These are phyloP conservation scores for Colletotrichum sp. DNA, from an alignment of 2,329 filamentous ascomycete genomes.

Conservation along the genomic window DNA sequence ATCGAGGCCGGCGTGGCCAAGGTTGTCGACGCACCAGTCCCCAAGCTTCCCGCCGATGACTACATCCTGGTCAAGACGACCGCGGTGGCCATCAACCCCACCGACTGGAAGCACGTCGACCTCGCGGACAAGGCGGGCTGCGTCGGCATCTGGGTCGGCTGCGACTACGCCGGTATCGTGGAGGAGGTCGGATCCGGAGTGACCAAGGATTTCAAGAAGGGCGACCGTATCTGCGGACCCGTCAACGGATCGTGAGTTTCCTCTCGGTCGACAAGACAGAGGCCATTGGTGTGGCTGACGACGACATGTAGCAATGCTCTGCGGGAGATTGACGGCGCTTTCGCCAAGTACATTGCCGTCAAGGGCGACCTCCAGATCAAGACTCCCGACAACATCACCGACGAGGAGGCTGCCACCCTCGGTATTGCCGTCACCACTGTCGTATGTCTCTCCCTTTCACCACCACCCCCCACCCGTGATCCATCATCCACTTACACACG, in stretches of 20 bases:
- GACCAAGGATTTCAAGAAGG: constrained; percentile 47
- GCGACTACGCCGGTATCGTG: constrained; percentile 53
- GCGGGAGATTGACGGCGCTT: constrained; percentile 42
- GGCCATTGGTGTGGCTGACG: not conserved
- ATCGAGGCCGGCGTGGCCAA: constrained; percentile 26
- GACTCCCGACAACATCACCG: constrained; percentile 47
- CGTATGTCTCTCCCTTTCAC: constrained; percentile 15
- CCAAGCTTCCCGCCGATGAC: constrained; percentile 27
- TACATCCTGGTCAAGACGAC: constrained; percentile 38
- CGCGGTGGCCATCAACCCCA: constrained; percentile 41
- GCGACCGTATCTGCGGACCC: constrained; percentile 50
- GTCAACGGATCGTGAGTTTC: constrained; percentile 36
- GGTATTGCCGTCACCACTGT: constrained; percentile 50
- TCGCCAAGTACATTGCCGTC: constrained; percentile 41
- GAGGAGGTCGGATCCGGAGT: constrained; percentile 49
- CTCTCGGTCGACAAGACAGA: not conserved
- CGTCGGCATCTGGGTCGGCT: constrained; percentile 36
- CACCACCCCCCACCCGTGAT: not conserved
- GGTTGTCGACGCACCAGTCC: constrained; percentile 30
- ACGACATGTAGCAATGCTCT: constrained; percentile 20
- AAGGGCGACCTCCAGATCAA: constrained; percentile 47
- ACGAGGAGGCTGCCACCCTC: constrained; percentile 52
- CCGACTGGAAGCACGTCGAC: constrained; percentile 39
- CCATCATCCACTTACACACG: not conserved
- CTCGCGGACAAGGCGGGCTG: constrained; percentile 20